Conservation (phyloP, 768 basidiomycete genomes). For the Clitopilus hobsonii region DNA sequence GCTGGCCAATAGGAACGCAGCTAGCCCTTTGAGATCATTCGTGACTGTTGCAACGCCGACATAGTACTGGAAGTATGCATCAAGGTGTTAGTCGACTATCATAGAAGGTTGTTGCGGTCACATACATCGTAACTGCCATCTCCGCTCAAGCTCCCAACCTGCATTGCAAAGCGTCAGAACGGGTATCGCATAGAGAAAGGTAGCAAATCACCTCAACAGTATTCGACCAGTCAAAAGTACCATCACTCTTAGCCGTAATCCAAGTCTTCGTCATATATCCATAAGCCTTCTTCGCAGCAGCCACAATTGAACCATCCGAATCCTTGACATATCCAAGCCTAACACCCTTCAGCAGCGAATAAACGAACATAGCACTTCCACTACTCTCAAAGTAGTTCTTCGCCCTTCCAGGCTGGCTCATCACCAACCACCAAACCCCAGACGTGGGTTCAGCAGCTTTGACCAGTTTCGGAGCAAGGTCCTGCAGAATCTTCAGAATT, state of each 20-base stretch:
- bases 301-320: slow-evolving; percentile 30
- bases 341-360: slow-evolving; percentile 40
- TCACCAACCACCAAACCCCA: slow-evolving; percentile 49
- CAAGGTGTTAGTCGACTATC: neutral
- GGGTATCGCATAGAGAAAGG: neutral
- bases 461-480: slow-evolving; percentile 28
- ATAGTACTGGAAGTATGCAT: slow-evolving; percentile 8
- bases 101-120: neutral
- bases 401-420: slow-evolving; percentile 38
- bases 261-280: slow-evolving; percentile 33
- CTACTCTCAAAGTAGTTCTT: slow-evolving; percentile 49
- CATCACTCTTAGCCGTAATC: slow-evolving; percentile 35
- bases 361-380: slow-evolving; percentile 42
- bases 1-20: slow-evolving; percentile 10
- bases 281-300: slow-evolving; percentile 36
- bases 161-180: neutral
- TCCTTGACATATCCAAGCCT: slow-evolving; percentile 35
- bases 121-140: slow-evolving; percentile 10
- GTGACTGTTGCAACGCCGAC: slow-evolving; percentile 7
- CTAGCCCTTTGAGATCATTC: slow-evolving; percentile 11
- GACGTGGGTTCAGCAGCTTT: slow-evolving; percentile 32
- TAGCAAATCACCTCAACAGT: slow-evolving; percentile 7
- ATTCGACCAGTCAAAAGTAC: slow-evolving; percentile 29
- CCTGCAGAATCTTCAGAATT: slow-evolving; percentile 28
- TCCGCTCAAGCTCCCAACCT: slow-evolving; percentile 12